A percentile compares a stretch with the other conserved stretches of the same genome.
These are phyloP conservation scores for Phylloporus rhodoxanthus DNA, from an alignment of 768 basidiomycete species.

Conservation along the genomic window DNA sequence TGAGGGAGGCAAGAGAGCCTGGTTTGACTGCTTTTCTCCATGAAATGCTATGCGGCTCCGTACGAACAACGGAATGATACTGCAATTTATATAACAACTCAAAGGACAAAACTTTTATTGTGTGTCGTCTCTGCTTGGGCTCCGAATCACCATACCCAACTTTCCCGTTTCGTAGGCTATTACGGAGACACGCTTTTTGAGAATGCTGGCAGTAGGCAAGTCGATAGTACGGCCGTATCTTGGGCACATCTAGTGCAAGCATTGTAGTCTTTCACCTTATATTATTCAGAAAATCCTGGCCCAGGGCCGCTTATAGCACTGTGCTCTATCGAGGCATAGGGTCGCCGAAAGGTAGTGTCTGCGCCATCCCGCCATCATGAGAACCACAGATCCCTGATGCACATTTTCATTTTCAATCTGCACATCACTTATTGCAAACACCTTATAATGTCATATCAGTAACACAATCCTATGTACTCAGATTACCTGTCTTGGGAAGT, in stretches of 20 bases:
- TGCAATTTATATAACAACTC: constrained; percentile 75
- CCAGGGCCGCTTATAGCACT: constrained; percentile 71
- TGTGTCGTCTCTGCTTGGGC: constrained; percentile 27
- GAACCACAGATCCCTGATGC: too few relatives aligned
- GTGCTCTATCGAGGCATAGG: constrained; percentile 63
- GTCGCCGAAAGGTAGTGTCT: constrained; percentile 68
- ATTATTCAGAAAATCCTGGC: constrained; percentile 71
- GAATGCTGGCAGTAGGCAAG: constrained; percentile 59
- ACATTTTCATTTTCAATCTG: too few relatives aligned
- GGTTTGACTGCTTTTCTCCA: constrained; percentile 72
- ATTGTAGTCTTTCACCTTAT: constrained; percentile 53
- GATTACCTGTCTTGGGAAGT: too few relatives aligned
- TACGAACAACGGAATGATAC: constrained; percentile 73
- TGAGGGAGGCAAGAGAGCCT: constrained; percentile 72
- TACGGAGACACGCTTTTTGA: constrained; percentile 80
- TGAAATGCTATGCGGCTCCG: constrained; percentile 66
- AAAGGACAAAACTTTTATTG: constrained; percentile 82
- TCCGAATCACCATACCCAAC: not conserved
- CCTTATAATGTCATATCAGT: too few relatives aligned
- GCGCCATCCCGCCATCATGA: too few relatives aligned
- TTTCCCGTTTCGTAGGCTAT: constrained; percentile 47
- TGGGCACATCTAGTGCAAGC: not conserved
- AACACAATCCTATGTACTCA: too few relatives aligned
- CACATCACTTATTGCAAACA: too few relatives aligned
- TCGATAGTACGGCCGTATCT: not conserved